phyloP scores from a whole-genome alignment of 768 basidiomycete genomes.

The Tephrocybe rancida region DNA sequence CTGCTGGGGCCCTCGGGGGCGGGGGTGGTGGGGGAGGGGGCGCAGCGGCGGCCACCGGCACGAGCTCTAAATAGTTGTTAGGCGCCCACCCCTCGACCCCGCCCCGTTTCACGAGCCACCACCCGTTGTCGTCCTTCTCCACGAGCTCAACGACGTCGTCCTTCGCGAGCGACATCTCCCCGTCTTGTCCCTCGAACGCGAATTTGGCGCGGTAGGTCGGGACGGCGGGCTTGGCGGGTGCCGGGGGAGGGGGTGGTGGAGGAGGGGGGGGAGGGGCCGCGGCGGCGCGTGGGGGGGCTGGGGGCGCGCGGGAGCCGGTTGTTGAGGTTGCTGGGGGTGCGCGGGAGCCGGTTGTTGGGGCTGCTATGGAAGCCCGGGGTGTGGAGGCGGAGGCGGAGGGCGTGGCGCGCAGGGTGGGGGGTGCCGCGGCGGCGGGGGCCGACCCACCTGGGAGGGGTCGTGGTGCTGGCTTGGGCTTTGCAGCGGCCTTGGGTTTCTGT shows the following conservation, averaged over 20 bases:
- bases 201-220: slow-evolving; percentile 88
- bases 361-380: slow-evolving; percentile 28
- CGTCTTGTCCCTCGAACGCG: slow-evolving; percentile 90
- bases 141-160: slow-evolving; percentile 92
- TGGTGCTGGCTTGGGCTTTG: slow-evolving; percentile 60
- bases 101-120: slow-evolving; percentile 94
- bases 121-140: slow-evolving; percentile 94
- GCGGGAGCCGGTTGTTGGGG: slow-evolving; percentile 28
- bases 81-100: slow-evolving; percentile 93
- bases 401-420: slow-evolving; percentile 34
- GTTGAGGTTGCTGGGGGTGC: slow-evolving; percentile 34
- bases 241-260: slow-evolving; percentile 50
- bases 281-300: slow-evolving; percentile 37
- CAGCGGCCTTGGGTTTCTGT: slow-evolving; percentile 53
- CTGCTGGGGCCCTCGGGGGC: slow-evolving; percentile 44
- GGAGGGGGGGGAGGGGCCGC: slow-evolving; percentile 41
- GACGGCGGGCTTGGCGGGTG: slow-evolving; percentile 63
- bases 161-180: slow-evolving; percentile 88
- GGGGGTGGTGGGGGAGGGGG: slow-evolving; percentile 73
- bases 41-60: slow-evolving; percentile 65
- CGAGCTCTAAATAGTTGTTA: slow-evolving; percentile 86
- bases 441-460: slow-evolving; percentile 67
- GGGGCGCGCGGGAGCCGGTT: slow-evolving; percentile 20
- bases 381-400: slow-evolving; percentile 34
- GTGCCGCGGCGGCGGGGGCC: slow-evolving; percentile 37